Evolutionary conservation across 2,329 filamentous ascomycete genomes (phyloP), one percentile per base, ranked within the genome.

Genomic region (Aciculosporium take): DNA sequence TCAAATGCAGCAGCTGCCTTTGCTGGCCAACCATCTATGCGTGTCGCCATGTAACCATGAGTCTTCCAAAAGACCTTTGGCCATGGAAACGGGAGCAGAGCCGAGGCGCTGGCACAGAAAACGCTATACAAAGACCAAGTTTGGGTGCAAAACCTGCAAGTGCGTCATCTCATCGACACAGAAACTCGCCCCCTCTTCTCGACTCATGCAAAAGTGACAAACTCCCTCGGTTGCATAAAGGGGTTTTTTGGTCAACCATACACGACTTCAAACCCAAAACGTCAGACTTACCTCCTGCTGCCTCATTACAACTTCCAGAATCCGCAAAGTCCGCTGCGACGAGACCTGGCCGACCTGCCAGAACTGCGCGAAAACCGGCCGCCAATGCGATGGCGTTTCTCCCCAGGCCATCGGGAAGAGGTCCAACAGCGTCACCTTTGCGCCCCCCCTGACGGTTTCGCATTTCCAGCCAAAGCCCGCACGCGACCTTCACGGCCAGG

Each of bases 241-340:
- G n/a, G n/a, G n/a, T n/a, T n/a, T n/a, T n/a, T n/a, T n/a, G n/a
- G n/a, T n/a, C n/a, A n/a, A n/a, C n/a, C n/a, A n/a, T n/a, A n/a
- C n/a, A n/a, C n/a, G n/a, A n/a, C n/a, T n/a, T n/a, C n/a, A n/a
- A n/a, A n/a, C n/a, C n/a, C n/a, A n/a, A n/a, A n/a, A n/a, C n/a
- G n/a, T n/a, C n/a, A n/a, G n/a, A n/a, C n/a, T n/a, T n/a, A n/a
- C n/a, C n/a, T n/a, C n/a, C n/a, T n/a, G n/a, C n/a, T n/a, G n/a
- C n/a, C n/a, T n/a, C n/a, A n/a, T n/a, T n/a, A n/a, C n/a, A n/a
- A n/a, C n/a, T n/a, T n/a, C 23, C 21, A 49, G 47, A 41, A 41
- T 44, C 17, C 47, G 47, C 31, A 49, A 49, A 33, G 44, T 49
- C 21, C 47, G 47, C 15, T 49, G 47, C 29, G 46, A 48, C 39